These are phyloP conservation scores for Aspergillus chevalieri DNA, from an alignment of 2,329 filamentous ascomycete genomes.

Conservation along the genomic window DNA sequence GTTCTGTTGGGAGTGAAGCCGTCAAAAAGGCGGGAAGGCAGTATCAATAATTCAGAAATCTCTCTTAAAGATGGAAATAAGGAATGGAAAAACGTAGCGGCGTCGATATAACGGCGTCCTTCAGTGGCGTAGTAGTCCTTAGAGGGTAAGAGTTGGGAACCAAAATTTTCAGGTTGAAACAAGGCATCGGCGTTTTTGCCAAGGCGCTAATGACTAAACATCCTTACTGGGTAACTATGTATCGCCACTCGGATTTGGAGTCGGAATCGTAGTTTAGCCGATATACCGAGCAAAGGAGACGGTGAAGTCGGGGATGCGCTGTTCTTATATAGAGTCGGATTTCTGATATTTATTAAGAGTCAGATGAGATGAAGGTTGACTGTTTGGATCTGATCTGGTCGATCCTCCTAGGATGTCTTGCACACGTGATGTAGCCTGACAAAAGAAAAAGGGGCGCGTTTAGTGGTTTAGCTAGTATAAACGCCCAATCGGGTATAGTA, in stretches of 20 bases:
- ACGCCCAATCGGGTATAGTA: background rate
- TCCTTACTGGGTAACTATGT: too few species aligned
- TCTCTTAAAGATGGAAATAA: background rate
- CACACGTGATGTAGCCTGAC: background rate
- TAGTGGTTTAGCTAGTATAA: background rate
- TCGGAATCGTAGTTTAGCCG: background rate
- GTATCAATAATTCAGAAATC: background rate
- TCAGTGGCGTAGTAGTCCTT: background rate
- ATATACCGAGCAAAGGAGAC: background rate
- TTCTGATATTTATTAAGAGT: background rate
- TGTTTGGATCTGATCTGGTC: background rate
- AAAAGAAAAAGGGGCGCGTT: slow-evolving; percentile 3
- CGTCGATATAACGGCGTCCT: slow-evolving; percentile 4
- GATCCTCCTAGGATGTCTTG: background rate
- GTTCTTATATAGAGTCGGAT: background rate
- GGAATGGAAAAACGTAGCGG: background rate
- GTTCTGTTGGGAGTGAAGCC: slow-evolving; percentile 7
- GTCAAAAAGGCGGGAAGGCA: slow-evolving; percentile 1
- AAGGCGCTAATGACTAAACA: slow-evolving; percentile 1
- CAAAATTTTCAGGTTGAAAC: slow-evolving; percentile 20
- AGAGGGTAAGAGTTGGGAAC: slow-evolving; percentile 4
- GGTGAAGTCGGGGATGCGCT: background rate
- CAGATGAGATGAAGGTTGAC: background rate
- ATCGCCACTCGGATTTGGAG: background rate
- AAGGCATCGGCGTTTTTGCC: slow-evolving; percentile 18